A percentile compares a stretch with the other conserved stretches of the same genome.
Conservation (phyloP, 805 yeast genomes). For the Cyberlindnera misumaiensis region DNA sequence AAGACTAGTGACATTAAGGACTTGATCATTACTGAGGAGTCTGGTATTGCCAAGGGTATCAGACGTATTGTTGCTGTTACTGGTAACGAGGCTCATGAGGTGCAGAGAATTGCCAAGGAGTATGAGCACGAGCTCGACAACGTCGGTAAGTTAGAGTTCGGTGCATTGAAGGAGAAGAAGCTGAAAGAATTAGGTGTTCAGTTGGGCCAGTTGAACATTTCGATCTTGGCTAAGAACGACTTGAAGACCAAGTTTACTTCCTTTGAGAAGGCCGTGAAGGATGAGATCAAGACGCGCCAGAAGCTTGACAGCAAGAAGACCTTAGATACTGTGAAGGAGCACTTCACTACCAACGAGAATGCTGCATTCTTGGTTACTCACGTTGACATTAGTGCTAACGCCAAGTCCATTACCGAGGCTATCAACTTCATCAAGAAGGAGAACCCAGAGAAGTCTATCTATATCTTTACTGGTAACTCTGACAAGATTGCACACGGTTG, state of each 20-base stretch:
- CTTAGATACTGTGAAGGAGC: slow-evolving; percentile 65
- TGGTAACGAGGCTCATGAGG: slow-evolving; percentile 84
- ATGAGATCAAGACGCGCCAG: slow-evolving; percentile 79
- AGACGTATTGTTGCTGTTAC: slow-evolving; percentile 97
- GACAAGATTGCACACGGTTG: slow-evolving; percentile 94
- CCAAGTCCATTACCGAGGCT: slow-evolving; percentile 93
- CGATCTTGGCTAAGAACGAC: slow-evolving; percentile 72
- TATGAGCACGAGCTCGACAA: slow-evolving; percentile 55
- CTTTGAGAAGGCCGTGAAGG: slow-evolving; percentile 82
- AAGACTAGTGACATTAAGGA: slow-evolving; percentile 92
- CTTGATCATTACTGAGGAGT: slow-evolving; percentile 84
- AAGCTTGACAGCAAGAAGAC: slow-evolving; percentile 83
- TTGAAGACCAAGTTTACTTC: slow-evolving; percentile 67
- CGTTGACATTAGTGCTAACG: slow-evolving; percentile 69
- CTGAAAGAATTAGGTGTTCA: slow-evolving; percentile 80
- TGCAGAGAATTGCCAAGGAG: slow-evolving; percentile 75
- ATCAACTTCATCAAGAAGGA: slow-evolving; percentile 75
- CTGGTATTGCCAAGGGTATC: slow-evolving; percentile 97
- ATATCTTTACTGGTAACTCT: slow-evolving; percentile 66
- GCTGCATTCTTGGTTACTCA: slow-evolving; percentile 59
- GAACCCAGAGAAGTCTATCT: slow-evolving; percentile 66
- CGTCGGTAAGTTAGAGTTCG: slow-evolving; percentile 59
- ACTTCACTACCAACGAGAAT: slow-evolving; percentile 49
- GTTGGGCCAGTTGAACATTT: slow-evolving; percentile 74
- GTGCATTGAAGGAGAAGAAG: slow-evolving; percentile 71